Conservation (phyloP, 129 eudicot genomes). For the Pseudognaphalium luteoalbum region DNA sequence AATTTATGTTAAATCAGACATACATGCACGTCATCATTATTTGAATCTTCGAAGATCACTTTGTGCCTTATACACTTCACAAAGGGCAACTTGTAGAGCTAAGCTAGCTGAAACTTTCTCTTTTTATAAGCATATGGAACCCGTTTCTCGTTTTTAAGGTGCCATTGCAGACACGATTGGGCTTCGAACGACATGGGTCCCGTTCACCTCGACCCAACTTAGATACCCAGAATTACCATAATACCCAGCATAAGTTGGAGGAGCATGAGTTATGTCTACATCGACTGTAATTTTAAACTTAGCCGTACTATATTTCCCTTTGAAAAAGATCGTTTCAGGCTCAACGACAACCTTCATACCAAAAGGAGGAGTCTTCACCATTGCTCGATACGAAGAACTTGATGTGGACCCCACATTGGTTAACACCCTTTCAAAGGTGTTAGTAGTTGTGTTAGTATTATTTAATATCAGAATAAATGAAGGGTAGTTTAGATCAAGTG, state of each 20-base stretch:
- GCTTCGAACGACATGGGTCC: constrained; percentile 44
- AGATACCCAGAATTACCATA: constrained; percentile 47
- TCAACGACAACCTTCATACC: constrained; percentile 40
- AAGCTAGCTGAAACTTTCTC: no score
- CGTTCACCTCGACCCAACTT: constrained; percentile 45
- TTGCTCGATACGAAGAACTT: constrained; percentile 33
- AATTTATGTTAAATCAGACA: background rate
- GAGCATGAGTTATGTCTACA: constrained; percentile 34
- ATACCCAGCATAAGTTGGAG: constrained; percentile 38
- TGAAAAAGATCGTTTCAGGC: constrained; percentile 36
- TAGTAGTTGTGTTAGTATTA: constrained; percentile 44
- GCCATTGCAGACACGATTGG: constrained; percentile 47
- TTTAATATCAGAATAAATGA: constrained; percentile 46
- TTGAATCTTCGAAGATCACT: background rate
- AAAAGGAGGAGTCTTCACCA: constrained; percentile 27
- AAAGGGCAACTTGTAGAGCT: background rate
- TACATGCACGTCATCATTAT: background rate
- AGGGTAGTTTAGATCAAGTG: constrained; percentile 55
- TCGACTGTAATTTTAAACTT: constrained; percentile 42
- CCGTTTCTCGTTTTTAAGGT: background rate
- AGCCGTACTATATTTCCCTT: constrained; percentile 36
- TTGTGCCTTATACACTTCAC: background rate
- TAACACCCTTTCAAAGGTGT: constrained; percentile 41
- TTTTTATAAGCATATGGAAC: background rate
- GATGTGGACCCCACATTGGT: constrained; percentile 37